Conservation (phyloP, 768 basidiomycete species). For the Candolleomyces eurysporus region DNA sequence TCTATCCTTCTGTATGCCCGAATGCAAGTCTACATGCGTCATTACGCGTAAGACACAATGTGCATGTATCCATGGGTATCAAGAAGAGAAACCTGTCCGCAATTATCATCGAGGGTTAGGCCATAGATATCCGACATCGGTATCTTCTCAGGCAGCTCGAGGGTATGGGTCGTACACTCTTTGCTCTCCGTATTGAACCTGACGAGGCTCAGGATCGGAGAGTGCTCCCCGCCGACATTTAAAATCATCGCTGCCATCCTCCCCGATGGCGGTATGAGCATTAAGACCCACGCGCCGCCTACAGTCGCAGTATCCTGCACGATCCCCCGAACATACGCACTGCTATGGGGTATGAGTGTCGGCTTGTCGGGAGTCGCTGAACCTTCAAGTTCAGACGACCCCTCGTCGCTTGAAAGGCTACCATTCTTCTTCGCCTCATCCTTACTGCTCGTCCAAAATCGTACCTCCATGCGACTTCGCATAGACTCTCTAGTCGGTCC, state of each 20-base stretch:
- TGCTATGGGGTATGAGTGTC: not conserved
- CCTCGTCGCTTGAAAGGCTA: not conserved
- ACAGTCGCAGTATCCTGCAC: not conserved
- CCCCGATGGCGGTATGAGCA: not conserved
- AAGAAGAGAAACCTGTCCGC: constrained; percentile 16
- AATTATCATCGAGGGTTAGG: constrained; percentile 25
- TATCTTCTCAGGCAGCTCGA: constrained; percentile 19
- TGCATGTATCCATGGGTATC: not conserved
- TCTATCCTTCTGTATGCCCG: not conserved
- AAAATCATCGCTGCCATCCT: not conserved
- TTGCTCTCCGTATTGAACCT: constrained; percentile 13
- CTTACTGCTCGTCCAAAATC: constrained; percentile 15
- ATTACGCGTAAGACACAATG: not conserved
- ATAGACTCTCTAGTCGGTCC: not conserved
- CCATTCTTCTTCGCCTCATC: not conserved
- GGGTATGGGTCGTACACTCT: constrained; percentile 11
- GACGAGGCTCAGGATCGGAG: constrained; percentile 13
- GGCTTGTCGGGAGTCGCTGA: not conserved
- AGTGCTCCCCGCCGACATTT: not conserved
- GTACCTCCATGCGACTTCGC: constrained; percentile 10
- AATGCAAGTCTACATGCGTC: too few species aligned
- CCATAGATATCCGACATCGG: constrained; percentile 16
- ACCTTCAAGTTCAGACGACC: not conserved
- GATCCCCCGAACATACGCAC: not conserved
- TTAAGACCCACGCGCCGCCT: not conserved